Conservation (phyloP, 2,329 filamentous ascomycete genomes). For the Arthrobotrys conoides region DNA sequence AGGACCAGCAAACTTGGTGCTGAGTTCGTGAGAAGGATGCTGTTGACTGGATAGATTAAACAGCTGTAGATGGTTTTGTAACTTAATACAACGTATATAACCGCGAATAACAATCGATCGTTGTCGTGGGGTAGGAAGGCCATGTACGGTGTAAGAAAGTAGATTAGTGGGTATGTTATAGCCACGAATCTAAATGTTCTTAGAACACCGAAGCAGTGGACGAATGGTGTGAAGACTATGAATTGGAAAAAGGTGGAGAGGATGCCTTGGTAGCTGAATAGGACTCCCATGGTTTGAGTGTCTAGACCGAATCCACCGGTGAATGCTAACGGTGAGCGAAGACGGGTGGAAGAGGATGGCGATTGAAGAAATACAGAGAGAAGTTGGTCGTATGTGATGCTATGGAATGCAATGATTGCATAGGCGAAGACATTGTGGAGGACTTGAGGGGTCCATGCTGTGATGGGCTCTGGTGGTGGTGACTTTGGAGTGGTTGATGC, state of each 20-base stretch:
- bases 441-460: slow-evolving; percentile 84
- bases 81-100: slow-evolving; percentile 82
- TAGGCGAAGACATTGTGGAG: slow-evolving; percentile 90
- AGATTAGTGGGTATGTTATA: slow-evolving; percentile 86
- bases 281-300: slow-evolving; percentile 86
- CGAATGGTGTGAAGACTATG: slow-evolving; percentile 84
- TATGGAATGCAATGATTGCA: slow-evolving; percentile 84
- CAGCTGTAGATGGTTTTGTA: slow-evolving; percentile 95
- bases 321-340: slow-evolving; percentile 80
- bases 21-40: slow-evolving; percentile 89
- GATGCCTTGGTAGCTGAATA: slow-evolving; percentile 88
- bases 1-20: slow-evolving; percentile 86
- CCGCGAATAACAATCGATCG: slow-evolving; percentile 74
- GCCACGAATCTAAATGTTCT: slow-evolving; percentile 86
- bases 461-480: slow-evolving; percentile 69
- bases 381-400: slow-evolving; percentile 94
- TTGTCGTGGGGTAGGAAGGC: slow-evolving; percentile 81
- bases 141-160: slow-evolving; percentile 82
- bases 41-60: slow-evolving; percentile 89
- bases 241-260: slow-evolving; percentile 91
- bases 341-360: slow-evolving; percentile 67
- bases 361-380: slow-evolving; percentile 93
- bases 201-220: slow-evolving; percentile 81
- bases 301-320: slow-evolving; percentile 86
- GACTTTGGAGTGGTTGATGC: not conserved